phyloP scores from a whole-genome alignment of 2,329 filamentous ascomycete genomes.

The Gremmenia infestans region DNA sequence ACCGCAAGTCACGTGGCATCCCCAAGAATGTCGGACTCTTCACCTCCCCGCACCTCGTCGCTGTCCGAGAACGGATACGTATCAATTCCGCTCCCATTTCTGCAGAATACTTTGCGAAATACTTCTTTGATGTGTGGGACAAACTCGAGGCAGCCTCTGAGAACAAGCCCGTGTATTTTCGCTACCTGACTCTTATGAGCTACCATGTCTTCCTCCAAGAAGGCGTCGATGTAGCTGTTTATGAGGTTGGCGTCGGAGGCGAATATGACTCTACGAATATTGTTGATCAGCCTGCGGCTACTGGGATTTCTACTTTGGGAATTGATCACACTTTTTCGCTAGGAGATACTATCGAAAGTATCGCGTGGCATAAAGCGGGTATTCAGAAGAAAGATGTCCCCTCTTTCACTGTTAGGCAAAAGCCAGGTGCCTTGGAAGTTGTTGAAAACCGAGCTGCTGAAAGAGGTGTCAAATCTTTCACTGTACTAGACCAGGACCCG shows the following conservation, averaged over 20 bases:
- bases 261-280: constrained; percentile 67
- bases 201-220: constrained; percentile 63
- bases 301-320: constrained; percentile 60
- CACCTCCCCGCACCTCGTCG: constrained; percentile 64
- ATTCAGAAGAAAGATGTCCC: constrained; percentile 58
- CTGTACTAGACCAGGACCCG: constrained; percentile 43
- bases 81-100: constrained; percentile 55
- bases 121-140: constrained; percentile 67
- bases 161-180: constrained; percentile 51
- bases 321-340: constrained; percentile 64
- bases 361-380: constrained; percentile 71
- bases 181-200: constrained; percentile 60
- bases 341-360: constrained; percentile 57
- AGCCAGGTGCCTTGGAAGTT: constrained; percentile 43
- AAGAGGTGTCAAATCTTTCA: constrained; percentile 41
- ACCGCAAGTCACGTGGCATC: constrained; percentile 34
- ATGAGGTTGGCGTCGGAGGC: constrained; percentile 64
- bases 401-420: constrained; percentile 54
- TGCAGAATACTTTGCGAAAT: constrained; percentile 54
- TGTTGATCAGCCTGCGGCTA: constrained; percentile 50
- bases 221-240: constrained; percentile 56
- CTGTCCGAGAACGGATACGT: constrained; percentile 62
- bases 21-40: constrained; percentile 51
- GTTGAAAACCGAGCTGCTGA: constrained; percentile 48
- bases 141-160: constrained; percentile 38